Percentiles rank a stretch among this genome's conserved stretches.
These are phyloP conservation scores for Beauveria varroae DNA, from an alignment of 2,329 filamentous ascomycete species.

Conservation along the genomic window DNA sequence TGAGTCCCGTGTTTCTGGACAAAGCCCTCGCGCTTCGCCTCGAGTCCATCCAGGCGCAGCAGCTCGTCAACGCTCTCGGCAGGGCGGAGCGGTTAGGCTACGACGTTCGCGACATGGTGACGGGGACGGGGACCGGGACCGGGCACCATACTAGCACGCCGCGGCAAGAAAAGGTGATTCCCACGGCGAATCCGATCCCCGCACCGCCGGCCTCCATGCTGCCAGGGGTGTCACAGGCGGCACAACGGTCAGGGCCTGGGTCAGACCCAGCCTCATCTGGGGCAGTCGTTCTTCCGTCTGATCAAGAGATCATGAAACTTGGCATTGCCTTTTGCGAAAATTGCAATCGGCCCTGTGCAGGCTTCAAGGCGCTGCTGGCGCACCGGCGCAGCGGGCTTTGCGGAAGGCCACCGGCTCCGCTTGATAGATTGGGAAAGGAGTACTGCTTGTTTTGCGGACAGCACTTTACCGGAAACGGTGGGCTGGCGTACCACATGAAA, in stretches of 20 bases:
- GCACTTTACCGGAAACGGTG: constrained; percentile 32
- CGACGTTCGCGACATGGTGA: constrained; percentile 41
- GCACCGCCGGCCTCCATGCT: background rate
- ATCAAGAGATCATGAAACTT: background rate
- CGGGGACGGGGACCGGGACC: constrained; percentile 20
- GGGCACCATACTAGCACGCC: background rate
- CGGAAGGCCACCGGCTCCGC: constrained; percentile 5
- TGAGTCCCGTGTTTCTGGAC: constrained; percentile 44
- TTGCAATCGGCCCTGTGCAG: constrained; percentile 30
- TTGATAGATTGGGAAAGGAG: constrained; percentile 21
- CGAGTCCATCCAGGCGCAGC: constrained; percentile 44
- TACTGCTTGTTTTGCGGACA: constrained; percentile 39
- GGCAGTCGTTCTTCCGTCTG: background rate
- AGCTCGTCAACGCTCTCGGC: constrained; percentile 49
- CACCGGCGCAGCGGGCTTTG: constrained; percentile 23
- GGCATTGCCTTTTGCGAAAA: background rate
- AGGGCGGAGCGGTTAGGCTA: constrained; percentile 51
- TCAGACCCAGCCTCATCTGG: background rate
- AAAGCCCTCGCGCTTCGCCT: constrained; percentile 43
- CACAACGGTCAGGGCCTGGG: background rate
- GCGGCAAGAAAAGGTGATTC: constrained; percentile 31
- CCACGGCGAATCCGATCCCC: constrained; percentile 14
- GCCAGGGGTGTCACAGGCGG: background rate
- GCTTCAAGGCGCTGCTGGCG: constrained; percentile 22
- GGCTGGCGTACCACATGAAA: constrained; percentile 36